phyloP scores from a whole-genome alignment of 305 asterid genomes.

The Striga hermonthica region DNA sequence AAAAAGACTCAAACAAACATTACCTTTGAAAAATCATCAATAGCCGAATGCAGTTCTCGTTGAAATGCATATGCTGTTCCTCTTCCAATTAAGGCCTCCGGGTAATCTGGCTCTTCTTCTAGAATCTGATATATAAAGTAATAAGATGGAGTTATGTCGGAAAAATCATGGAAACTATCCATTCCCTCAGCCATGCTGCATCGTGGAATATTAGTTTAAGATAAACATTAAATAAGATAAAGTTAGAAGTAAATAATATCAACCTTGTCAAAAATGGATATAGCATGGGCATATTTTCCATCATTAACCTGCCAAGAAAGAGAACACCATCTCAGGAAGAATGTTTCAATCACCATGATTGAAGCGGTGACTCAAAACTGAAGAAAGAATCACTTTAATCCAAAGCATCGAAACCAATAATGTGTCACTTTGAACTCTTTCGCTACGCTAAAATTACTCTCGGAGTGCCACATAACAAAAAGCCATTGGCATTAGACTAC shows the following conservation, averaged over 20 bases:
- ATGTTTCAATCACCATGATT: conserved; percentile 23
- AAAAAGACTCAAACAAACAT: conserved; percentile 25
- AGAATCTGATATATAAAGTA: conserved; percentile 56
- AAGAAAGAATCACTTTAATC: conserved; percentile 4
- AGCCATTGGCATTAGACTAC: conserved; percentile 1
- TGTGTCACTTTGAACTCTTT: background rate
- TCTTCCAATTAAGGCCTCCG: conserved; percentile 96
- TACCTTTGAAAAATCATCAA: conserved; percentile 93
- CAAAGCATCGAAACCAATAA: conserved; percentile 27
- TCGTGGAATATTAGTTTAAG: conserved; percentile 26
- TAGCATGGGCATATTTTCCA: conserved; percentile 81
- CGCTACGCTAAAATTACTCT: conserved; percentile 19
- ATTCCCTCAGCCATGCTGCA: conserved; percentile 29
- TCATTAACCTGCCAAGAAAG: conserved; percentile 81
- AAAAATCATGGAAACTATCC: conserved; percentile 28
- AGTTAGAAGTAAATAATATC: conserved; percentile 19
- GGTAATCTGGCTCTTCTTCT: conserved; percentile 83
- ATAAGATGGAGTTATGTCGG: conserved; percentile 28
- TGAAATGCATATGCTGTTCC: conserved; percentile 99
- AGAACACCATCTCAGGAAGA: conserved; percentile 30
- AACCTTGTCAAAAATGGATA: conserved; percentile 95
- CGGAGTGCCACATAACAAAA: conserved; percentile 6
- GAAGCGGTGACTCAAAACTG: conserved; percentile 22
- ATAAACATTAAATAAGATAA: conserved; percentile 21
- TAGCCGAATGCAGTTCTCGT: conserved; percentile 92